Percentiles rank a stretch among this genome's conserved stretches.
phyloP scores from a whole-genome alignment of 805 yeast species.

The Cyberlindnera saturnus region DNA sequence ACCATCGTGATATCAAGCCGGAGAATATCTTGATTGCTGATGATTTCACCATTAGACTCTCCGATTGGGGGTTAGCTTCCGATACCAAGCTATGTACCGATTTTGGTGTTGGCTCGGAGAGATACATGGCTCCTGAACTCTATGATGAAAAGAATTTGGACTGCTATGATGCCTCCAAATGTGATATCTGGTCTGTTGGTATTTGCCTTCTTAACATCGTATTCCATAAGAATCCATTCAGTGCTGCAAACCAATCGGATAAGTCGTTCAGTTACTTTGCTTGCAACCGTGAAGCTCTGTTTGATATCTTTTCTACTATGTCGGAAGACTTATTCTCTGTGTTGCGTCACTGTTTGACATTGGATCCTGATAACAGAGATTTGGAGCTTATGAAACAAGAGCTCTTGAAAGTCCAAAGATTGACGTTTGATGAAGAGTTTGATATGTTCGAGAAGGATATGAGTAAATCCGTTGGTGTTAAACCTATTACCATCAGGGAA shows the following conservation, averaged over 20 bases:
- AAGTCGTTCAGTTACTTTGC: slow-evolving; percentile 82
- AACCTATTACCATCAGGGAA: slow-evolving; percentile 18
- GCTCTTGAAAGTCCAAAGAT: slow-evolving; percentile 50
- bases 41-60: slow-evolving; percentile 53
- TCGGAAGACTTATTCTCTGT: slow-evolving; percentile 83
- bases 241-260: slow-evolving; percentile 73
- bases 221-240: slow-evolving; percentile 86
- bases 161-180: slow-evolving; percentile 70
- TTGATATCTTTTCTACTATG: slow-evolving; percentile 88
- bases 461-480: slow-evolving; percentile 8
- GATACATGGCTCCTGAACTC: slow-evolving; percentile 94
- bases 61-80: slow-evolving; percentile 76
- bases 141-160: slow-evolving; percentile 53
- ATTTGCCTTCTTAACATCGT: slow-evolving; percentile 75
- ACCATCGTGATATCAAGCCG: slow-evolving; percentile 78
- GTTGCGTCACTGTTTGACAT: slow-evolving; percentile 66
- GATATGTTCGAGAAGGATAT: slow-evolving; percentile 37
- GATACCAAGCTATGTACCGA: slow-evolving; percentile 47
- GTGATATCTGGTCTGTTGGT: slow-evolving; percentile 88
- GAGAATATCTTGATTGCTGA: slow-evolving; percentile 59
- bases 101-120: slow-evolving; percentile 83
- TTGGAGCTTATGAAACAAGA: slow-evolving; percentile 55
- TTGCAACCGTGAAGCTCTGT: slow-evolving; percentile 78
- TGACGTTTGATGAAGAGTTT: slow-evolving; percentile 80
- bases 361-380: slow-evolving; percentile 84